Base-by-base conservation (phyloP, 2,329 filamentous ascomycete species). In the Apiospora phragmitis region DNA sequence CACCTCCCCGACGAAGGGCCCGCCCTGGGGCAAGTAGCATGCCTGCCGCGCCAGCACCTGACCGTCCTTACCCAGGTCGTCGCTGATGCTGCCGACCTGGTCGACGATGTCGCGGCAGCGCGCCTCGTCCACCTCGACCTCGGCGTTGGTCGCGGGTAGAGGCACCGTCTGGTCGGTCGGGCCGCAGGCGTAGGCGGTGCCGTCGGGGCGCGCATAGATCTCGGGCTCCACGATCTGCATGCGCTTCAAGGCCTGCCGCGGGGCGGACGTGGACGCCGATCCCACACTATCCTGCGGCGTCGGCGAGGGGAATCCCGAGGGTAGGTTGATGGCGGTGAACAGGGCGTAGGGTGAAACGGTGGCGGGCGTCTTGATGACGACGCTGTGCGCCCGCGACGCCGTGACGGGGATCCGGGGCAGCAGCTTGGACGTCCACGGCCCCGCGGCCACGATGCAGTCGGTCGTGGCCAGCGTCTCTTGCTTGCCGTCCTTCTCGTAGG, bases 101-200 rank as follows among this genome's bases (percentile, higher is more conserved):
- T 90, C 86, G 43, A 92, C 83, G 69, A 95, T 90, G 69, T 93
- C 91, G 74, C 92, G 88, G 80, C 92, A 94, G 12, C 90, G 84
- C 16, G 81, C 79, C 65, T 86, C 82, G 74, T 94, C 92, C 47
- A 92, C 88, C 73, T 89, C 81, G 2, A 95, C 92, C 5, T 90
- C 86, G 47, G 88, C 88, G 0, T 87, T 87, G 1, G 88, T 86
- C 6, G 83, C 78, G 0, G 93, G 93, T 0, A 95, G 81, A 0
- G 90, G 87, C 0, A 91, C 86, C 1, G 85, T 77, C 3, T 85
- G 85, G 75, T 94, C 93, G 9, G 91, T 92, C 73, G 79, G 78
- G 3, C 93, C 93, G 78, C 93, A 94, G 7, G 91, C 92, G 79
- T 95, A 95, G 41, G 94, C 88, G 71, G 93, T 92, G 71, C 92